Conservation (phyloP, 2,329 filamentous ascomycete genomes). For the Sporothrix curviconia region DNA sequence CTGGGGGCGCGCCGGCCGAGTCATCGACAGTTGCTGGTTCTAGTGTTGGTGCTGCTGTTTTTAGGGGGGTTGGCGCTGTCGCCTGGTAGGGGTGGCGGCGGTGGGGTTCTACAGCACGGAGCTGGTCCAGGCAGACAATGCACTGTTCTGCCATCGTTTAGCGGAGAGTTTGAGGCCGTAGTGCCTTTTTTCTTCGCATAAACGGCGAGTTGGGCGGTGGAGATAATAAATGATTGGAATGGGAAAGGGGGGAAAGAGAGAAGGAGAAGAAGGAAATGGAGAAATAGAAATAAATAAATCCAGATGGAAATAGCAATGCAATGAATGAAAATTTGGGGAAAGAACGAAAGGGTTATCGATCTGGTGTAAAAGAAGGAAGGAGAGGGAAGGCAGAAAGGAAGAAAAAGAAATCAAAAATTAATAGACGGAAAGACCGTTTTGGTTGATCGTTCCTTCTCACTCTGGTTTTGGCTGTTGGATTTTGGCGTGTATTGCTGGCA, state of each 20-base stretch:
- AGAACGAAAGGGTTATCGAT: not conserved
- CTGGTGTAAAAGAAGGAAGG: not conserved
- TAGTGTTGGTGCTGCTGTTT: conserved; percentile 10
- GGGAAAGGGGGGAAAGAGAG: not conserved
- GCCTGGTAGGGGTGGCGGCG: conserved; percentile 8
- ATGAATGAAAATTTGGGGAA: not conserved
- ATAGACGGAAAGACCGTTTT: too few species aligned
- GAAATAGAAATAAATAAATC: not conserved
- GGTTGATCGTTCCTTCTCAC: not conserved
- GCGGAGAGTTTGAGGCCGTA: conserved; percentile 11
- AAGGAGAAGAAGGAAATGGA: not conserved
- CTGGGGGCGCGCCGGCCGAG: not conserved
- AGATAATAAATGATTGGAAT: not conserved
- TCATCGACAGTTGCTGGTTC: not conserved
- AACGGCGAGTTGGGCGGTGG: conserved; percentile 4
- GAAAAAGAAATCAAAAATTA: not conserved
- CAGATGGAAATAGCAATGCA: not conserved
- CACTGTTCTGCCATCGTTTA: conserved; percentile 54
- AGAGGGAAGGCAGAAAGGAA: not conserved
- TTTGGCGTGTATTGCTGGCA: not conserved
- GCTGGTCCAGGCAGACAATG: conserved; percentile 59
- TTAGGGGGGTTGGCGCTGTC: conserved; percentile 6
- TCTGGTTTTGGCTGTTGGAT: not conserved
- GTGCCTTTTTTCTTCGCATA: conserved; percentile 18
- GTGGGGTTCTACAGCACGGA: conserved; percentile 32